Percentiles rank a stretch among this genome's conserved stretches.
Evolutionary conservation across 169 alveolate genomes (phyloP).

Genomic region (Eimeria tenella): DNA sequence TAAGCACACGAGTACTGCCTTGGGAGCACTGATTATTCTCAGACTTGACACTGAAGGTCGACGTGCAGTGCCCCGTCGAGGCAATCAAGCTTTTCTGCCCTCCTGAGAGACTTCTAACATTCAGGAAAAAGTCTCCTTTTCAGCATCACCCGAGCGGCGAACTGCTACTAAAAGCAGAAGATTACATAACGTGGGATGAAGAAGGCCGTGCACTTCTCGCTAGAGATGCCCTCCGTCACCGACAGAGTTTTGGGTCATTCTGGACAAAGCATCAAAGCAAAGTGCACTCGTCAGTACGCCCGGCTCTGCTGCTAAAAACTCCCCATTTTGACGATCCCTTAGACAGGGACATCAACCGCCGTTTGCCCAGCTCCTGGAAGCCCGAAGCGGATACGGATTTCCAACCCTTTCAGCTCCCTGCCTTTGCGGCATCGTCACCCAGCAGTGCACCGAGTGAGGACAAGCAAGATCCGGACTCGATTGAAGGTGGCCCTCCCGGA

Average conservation of each 20-base stretch:
- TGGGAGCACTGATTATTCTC: not conserved
- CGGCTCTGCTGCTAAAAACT: not conserved
- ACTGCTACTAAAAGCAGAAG: not conserved
- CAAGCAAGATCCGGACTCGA: not conserved
- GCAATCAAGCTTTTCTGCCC: not conserved
- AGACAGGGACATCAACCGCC: slow-evolving; percentile 26
- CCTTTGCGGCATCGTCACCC: not conserved
- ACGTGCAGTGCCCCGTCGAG: slow-evolving; percentile 18
- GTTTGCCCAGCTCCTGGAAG: not conserved
- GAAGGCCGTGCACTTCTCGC: slow-evolving; percentile 16
- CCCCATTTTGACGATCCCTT: slow-evolving; percentile 6
- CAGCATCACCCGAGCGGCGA: slow-evolving; percentile 16
- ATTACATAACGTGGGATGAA: slow-evolving; percentile 10
- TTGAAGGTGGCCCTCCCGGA: too few species aligned
- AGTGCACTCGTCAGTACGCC: slow-evolving; percentile 1
- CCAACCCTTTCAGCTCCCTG: not conserved
- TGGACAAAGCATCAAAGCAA: slow-evolving; percentile 19
- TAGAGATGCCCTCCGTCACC: slow-evolving; percentile 17
- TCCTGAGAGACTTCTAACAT: not conserved
- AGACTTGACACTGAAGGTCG: not conserved
- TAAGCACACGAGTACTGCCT: too few species aligned
- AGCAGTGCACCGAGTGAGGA: not conserved
- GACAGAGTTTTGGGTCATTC: slow-evolving; percentile 12
- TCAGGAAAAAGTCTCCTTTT: not conserved
- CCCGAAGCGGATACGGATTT: not conserved